Evolutionary conservation across 2,329 filamentous ascomycete genomes (phyloP).

Genomic region (Alternaria consortialis): DNA sequence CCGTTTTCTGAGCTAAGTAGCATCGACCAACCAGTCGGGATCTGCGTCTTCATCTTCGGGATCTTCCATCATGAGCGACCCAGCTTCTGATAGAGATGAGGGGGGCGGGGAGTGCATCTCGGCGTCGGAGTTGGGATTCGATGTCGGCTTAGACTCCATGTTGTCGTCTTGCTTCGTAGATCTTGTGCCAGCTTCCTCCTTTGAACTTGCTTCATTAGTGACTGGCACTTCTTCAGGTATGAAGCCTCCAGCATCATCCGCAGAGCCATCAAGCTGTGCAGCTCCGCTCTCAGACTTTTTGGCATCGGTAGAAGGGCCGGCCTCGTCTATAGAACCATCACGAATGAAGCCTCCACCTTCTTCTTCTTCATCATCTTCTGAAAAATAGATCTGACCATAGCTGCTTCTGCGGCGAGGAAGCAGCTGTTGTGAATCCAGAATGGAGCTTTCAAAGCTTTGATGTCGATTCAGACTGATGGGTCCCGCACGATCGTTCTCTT

Average conservation of each 20-base stretch:
- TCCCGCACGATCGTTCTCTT: conserved; percentile 19
- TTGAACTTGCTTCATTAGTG: background rate
- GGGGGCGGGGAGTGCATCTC: conserved; percentile 8
- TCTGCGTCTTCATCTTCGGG: conserved; percentile 72
- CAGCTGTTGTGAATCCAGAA: conserved; percentile 41
- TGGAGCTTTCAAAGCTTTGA: conserved; percentile 46
- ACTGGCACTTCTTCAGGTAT: conserved; percentile 10
- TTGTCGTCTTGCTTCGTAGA: background rate
- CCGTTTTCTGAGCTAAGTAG: background rate
- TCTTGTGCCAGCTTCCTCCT: background rate
- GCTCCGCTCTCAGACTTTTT: conserved; percentile 45
- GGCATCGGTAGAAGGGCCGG: conserved; percentile 3
- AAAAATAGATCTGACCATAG: conserved; percentile 35
- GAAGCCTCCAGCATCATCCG: conserved; percentile 24
- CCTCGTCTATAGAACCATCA: conserved; percentile 12
- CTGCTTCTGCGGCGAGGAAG: conserved; percentile 34
- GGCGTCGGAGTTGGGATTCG: conserved; percentile 1
- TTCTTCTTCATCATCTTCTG: conserved; percentile 34
- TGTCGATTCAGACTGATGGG: conserved; percentile 38
- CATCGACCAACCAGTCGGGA: conserved; percentile 66
- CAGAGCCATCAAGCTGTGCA: conserved; percentile 49
- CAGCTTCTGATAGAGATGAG: conserved; percentile 50
- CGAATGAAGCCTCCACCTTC: conserved; percentile 29
- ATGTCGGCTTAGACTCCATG: background rate
- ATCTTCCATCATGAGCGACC: conserved; percentile 67